phyloP scores from a whole-genome alignment of 1,139 yeast genomes.

The Diutina neorugosa region DNA sequence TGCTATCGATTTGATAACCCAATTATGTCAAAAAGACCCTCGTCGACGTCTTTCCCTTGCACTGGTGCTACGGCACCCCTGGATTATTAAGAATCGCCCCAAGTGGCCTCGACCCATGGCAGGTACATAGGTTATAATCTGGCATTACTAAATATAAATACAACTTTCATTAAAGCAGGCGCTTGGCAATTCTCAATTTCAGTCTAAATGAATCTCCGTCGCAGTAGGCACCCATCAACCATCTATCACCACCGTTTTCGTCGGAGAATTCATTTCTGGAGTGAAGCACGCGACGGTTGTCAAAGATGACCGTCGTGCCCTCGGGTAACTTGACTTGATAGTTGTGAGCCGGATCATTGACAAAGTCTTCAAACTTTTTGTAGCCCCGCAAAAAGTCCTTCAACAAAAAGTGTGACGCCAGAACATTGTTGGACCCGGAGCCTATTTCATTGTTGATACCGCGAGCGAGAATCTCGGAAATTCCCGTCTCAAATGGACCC shows the following conservation, averaged over 20 bases:
- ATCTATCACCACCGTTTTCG: constrained; percentile 42
- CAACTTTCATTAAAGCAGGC: background rate
- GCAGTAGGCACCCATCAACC: constrained; percentile 71
- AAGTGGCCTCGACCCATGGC: constrained; percentile 20
- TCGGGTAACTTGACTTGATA: constrained; percentile 45
- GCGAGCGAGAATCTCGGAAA: background rate
- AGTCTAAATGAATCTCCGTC: constrained; percentile 67
- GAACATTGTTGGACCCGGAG: background rate
- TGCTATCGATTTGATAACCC: constrained; percentile 62
- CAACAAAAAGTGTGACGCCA: constrained; percentile 13
- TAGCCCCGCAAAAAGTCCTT: constrained; percentile 51
- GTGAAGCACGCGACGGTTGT: constrained; percentile 64
- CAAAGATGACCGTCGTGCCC: constrained; percentile 57
- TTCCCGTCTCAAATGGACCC: constrained; percentile 48
- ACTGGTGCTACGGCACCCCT: constrained; percentile 64
- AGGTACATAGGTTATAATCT: background rate
- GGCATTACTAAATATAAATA: background rate
- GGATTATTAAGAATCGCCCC: constrained; percentile 60
- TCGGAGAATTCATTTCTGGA: constrained; percentile 52
- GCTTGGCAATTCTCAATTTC: constrained; percentile 26
- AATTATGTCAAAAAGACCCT: constrained; percentile 57
- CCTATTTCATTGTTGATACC: background rate
- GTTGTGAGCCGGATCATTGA: constrained; percentile 46
- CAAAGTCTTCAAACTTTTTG: constrained; percentile 43
- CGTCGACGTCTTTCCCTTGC: constrained; percentile 46